These are phyloP conservation scores for Passiflora organensis DNA, from an alignment of 345 rosid genomes.

Conservation along the genomic window DNA sequence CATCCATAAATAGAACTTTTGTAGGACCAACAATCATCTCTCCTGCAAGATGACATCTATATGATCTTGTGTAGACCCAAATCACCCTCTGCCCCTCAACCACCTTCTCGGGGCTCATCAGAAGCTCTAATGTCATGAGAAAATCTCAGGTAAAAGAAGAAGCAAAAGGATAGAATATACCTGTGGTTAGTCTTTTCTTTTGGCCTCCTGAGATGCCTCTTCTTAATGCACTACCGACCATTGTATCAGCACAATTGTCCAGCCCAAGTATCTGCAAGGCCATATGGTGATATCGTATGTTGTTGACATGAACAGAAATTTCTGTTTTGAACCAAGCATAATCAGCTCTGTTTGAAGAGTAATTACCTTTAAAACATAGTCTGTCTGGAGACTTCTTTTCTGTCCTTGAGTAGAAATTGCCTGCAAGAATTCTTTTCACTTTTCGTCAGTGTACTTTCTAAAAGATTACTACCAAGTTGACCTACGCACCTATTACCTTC, in stretches of 20 bases:
- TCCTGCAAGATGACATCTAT: background rate
- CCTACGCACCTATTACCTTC: background rate
- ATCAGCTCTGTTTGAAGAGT: too few species aligned
- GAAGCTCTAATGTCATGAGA: background rate
- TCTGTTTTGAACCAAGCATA: too few species aligned
- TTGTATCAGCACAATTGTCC: background rate
- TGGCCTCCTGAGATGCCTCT: conserved; percentile 14
- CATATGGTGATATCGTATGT: too few species aligned
- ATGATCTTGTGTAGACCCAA: too few species aligned
- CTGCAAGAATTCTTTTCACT: background rate
- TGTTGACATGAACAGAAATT: too few species aligned
- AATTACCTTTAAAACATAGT: conserved; percentile 5
- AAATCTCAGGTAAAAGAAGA: too few species aligned
- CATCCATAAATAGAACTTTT: conserved; percentile 12
- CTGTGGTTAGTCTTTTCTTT: conserved; percentile 11
- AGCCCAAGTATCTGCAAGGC: conserved; percentile 1
- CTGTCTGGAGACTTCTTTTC: conserved; percentile 6
- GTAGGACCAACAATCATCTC: conserved; percentile 15
- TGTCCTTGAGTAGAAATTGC: background rate
- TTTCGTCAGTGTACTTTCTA: background rate
- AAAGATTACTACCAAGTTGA: too few species aligned
- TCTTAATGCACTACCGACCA: conserved; percentile 3
- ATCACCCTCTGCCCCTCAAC: background rate
- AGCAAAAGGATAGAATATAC: background rate
- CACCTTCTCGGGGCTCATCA: background rate